Evolutionary conservation across 371 early-diverging fungal genomes (phyloP), one percentile per base, ranked within the genome.

Genomic region (Thermomucor indicae-seudaticae): DNA sequence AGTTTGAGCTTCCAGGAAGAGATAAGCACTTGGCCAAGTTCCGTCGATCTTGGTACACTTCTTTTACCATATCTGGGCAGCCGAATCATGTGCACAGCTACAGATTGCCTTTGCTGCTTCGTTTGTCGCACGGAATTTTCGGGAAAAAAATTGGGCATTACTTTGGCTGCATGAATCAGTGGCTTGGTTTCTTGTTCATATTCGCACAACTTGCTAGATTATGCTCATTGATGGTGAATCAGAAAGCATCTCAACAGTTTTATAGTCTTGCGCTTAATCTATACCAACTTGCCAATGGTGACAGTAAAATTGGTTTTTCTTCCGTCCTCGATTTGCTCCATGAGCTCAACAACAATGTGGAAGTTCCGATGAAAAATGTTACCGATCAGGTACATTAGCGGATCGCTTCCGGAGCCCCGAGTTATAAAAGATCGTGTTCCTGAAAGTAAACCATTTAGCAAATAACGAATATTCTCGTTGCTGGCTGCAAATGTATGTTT

Each of bases 381-480:
- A 19, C 58, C 19, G 58, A 57, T 51, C 58, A 57, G 44, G 58
- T 51, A 54, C 14, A 14, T 6, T 4, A 10, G 11, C 4, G 1
- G 4, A 40, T 11, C 28, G 3, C 28, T 31, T 20, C 29, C 14
- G 6, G 4, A 16, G 6, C 1, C 29, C 46, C 19, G 22, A 8
- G 19, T 16, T 22, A n/a, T 19, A 31, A 34, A 30, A n/a, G 19
- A 16, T 34, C n/a, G n/a, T 30, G 8, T 46, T 11, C 6, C 12
- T 38, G 4, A 4, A n/a, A n/a, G n/a, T n/a, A n/a, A n/a, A n/a
- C n/a, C n/a, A n/a, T n/a, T n/a, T 37, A 72, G 75, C 69, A 67
- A 67, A 55, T 68, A 5, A 55, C 73, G 29, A 77, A 79, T 17
- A 38, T 75, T 17, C n/a, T 79, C 8, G 41, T 76, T 6, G 7